Percentiles rank a stretch among this genome's conserved stretches.
These are phyloP conservation scores for Neofusicoccum ribis DNA, from an alignment of 2,329 filamentous ascomycete genomes.

Conservation along the genomic window DNA sequence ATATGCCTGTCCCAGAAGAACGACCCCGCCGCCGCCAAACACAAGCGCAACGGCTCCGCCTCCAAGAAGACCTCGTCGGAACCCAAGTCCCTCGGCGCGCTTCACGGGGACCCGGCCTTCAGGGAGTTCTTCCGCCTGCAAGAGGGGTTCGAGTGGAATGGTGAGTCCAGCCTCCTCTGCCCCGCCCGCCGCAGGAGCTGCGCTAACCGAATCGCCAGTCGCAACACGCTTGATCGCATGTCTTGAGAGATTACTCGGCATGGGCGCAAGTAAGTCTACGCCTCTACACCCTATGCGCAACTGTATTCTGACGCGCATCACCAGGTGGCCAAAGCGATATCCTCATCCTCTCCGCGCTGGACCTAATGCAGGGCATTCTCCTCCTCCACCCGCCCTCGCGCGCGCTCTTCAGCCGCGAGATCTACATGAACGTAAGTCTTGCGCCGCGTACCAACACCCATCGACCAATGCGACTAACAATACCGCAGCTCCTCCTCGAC, in stretches of 20 bases:
- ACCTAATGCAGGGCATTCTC: slow-evolving; percentile 84
- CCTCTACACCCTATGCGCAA: background rate
- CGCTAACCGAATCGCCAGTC: slow-evolving; percentile 50
- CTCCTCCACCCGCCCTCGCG: slow-evolving; percentile 89
- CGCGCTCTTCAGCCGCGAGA: slow-evolving; percentile 80
- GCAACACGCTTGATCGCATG: slow-evolving; percentile 81
- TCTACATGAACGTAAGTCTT: slow-evolving; percentile 81
- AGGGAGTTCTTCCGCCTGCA: slow-evolving; percentile 95
- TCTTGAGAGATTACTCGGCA: slow-evolving; percentile 81
- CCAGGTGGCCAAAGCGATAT: slow-evolving; percentile 78
- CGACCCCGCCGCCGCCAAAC: slow-evolving; percentile 25
- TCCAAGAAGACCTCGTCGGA: slow-evolving; percentile 31
- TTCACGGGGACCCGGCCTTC: slow-evolving; percentile 84
- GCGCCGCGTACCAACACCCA: background rate
- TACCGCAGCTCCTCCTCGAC: slow-evolving; percentile 76
- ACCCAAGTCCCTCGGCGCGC: slow-evolving; percentile 59
- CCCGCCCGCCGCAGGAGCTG: background rate
- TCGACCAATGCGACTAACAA: background rate
- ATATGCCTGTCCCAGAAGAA: slow-evolving; percentile 72
- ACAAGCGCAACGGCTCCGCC: slow-evolving; percentile 40
- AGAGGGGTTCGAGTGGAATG: slow-evolving; percentile 97
- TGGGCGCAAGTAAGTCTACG: slow-evolving; percentile 57
- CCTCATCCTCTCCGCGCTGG: slow-evolving; percentile 82
- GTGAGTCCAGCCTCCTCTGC: slow-evolving; percentile 39
- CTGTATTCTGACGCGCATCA: background rate